Conservation (phyloP, 495 filamentous ascomycete species). For the Bryoglossum gracile region DNA sequence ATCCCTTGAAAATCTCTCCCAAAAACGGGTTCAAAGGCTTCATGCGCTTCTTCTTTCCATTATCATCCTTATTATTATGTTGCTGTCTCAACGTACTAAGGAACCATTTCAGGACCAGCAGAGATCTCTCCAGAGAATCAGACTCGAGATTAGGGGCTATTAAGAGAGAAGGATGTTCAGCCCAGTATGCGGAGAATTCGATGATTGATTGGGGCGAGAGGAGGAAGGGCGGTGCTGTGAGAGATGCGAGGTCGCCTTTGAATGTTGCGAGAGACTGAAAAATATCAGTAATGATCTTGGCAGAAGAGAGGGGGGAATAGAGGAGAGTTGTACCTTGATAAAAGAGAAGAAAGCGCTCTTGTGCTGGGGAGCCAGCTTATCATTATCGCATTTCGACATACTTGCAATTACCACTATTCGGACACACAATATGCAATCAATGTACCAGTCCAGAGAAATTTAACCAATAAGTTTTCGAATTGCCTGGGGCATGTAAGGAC, state of each 20-base stretch:
- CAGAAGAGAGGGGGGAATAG: constrained; percentile 2
- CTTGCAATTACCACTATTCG: no score
- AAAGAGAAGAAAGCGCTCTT: constrained; percentile 37
- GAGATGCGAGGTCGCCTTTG: constrained; percentile 87
- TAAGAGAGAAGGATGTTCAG: constrained; percentile 83
- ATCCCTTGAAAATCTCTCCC: constrained; percentile 79
- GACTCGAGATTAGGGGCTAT: constrained; percentile 75
- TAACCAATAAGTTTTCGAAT: no score
- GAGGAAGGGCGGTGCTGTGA: constrained; percentile 95
- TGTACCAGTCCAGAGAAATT: no score
- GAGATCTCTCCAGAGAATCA: constrained; percentile 74
- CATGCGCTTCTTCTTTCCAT: constrained; percentile 96
- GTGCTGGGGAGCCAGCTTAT: constrained; percentile 13
- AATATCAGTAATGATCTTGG: constrained; percentile 9
- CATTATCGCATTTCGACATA: constrained; percentile 8
- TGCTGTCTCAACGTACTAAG: constrained; percentile 91
- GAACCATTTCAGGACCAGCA: constrained; percentile 95
- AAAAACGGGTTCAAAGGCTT: constrained; percentile 93
- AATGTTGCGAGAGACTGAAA: constrained; percentile 86
- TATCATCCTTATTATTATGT: constrained; percentile 87
- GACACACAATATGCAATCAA: no score
- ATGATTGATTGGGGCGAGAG: constrained; percentile 84
- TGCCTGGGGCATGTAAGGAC: no score
- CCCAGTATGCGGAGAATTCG: constrained; percentile 97
- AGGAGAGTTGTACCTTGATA: constrained; percentile 37